Base-by-base conservation (phyloP, 106 monocot species). In the Dioscorea zingiberensis region DNA sequence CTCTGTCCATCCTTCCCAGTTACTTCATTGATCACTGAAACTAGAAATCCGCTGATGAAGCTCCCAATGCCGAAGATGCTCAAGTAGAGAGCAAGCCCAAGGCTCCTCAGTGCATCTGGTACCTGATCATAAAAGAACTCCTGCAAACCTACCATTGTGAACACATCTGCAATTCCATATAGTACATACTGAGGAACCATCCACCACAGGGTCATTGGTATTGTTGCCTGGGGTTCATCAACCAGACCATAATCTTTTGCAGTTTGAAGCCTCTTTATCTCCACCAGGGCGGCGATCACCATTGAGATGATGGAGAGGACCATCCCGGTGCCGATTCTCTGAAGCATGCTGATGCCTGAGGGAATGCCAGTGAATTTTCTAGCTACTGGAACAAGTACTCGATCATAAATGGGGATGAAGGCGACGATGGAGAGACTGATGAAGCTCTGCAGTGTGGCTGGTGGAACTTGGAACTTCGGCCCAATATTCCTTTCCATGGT, bases 151-250 rank as follows among this genome's bases (percentile, higher is more conserved):
- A 82, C 62, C 54, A 78, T 60, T 9, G 82, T 67, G 54, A 86
- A 79, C 0, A 64, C 82, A 38, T 82, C 70, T 3, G 78, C 21
- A 0, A 70, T 47, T 14, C 86, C 82, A 14, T 16, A 60, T 0
- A 86, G 27, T 3, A 86, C 51, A 38, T 86, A 81, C 72, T 78
- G 81, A 24, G 86, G 86, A 12, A 74, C 65, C 65, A 86, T 9
- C 77, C 78, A 81, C 86, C 86, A 86, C 16, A 86, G 2, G 56
- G 78, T 86, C 86, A 86, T 82, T 7, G 86, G 86, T 14, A 86
- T 27, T 0, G 73, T 23, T 3, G 19, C 32, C 1, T 62, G 30
- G 0, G 82, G 82, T 14, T 16, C 6, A 65, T 86, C 86, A 11
- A 77, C 59, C 19, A 78, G 59, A 2, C 79, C 86, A 26, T 23